phyloP scores from a whole-genome alignment of 164 flowering plant species.

The Aristolochia contorta region DNA sequence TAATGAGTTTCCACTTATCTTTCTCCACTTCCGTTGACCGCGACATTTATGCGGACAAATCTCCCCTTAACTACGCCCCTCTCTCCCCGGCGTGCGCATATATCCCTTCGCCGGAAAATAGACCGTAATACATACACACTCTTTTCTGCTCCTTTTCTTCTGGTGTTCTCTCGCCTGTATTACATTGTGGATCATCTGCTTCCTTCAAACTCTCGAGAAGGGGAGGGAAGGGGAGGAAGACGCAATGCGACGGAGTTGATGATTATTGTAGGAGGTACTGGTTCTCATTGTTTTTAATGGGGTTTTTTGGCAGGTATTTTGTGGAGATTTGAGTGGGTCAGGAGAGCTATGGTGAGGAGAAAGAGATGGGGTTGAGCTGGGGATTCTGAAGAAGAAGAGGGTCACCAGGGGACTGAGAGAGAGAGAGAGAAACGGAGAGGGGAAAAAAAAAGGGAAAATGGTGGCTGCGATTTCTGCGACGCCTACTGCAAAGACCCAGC shows the following conservation, averaged over 20 bases:
- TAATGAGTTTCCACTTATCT: neutral
- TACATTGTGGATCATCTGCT: neutral
- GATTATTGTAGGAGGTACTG: neutral
- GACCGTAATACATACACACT: neutral
- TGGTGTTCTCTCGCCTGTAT: neutral
- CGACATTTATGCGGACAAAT: constrained; percentile 6
- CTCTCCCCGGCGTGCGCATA: neutral
- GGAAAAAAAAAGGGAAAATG: constrained; percentile 37
- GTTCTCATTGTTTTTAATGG: neutral
- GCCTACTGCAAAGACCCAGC: constrained; percentile 12
- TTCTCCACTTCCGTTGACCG: neutral
- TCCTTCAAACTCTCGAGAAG: too few species aligned
- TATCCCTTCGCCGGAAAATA: neutral
- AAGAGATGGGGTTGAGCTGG: too few species aligned
- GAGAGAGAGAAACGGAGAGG: neutral
- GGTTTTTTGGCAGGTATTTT: neutral
- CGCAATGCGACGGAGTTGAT: neutral
- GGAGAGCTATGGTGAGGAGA: neutral
- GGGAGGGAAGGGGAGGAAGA: neutral
- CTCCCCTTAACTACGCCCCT: neutral
- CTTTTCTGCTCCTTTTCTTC: neutral
- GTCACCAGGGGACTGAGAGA: neutral
- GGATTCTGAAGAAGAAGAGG: too few species aligned
- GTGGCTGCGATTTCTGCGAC: constrained; percentile 57
- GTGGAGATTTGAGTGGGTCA: neutral